A percentile compares a stretch with the other conserved stretches of the same genome.
Evolutionary conservation across 257 asterid species (phyloP).

Genomic region (Ocimum tenuiflorum): DNA sequence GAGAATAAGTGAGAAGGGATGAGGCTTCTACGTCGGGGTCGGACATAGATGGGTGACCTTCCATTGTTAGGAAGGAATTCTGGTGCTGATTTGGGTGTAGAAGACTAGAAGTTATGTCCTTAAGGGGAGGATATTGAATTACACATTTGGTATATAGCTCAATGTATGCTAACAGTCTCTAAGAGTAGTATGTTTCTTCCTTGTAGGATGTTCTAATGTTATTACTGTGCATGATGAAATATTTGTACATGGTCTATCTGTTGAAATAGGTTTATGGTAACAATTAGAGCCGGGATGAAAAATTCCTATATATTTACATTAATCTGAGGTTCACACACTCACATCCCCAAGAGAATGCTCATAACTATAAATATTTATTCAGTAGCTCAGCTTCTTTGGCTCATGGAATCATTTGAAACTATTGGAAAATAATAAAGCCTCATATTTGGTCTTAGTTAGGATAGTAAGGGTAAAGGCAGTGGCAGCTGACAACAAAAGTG

Average conservation of each 20-base stretch:
- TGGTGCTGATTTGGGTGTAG: neutral
- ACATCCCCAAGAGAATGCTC: neutral
- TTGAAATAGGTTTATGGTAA: too few relatives aligned
- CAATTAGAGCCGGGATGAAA: too few relatives aligned
- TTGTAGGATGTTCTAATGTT: too few relatives aligned
- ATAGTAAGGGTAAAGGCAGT: neutral
- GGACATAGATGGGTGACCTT: too few relatives aligned
- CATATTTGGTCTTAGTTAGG: neutral
- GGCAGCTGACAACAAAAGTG: neutral
- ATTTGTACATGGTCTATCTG: too few relatives aligned
- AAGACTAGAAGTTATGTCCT: neutral
- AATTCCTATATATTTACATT: neutral
- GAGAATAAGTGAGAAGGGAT: neutral
- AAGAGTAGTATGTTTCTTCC: neutral
- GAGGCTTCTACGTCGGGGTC: neutral
- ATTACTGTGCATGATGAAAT: too few relatives aligned
- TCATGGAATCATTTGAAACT: slow-evolving; percentile 6
- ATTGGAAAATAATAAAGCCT: neutral
- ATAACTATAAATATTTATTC: neutral
- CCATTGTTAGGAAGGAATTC: neutral
- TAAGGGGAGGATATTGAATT: neutral
- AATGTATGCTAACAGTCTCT: neutral
- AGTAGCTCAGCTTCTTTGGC: slow-evolving; percentile 11
- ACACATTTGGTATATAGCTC: neutral
- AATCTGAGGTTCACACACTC: neutral